Conservation (phyloP, 129 eudicot species). For the Flaveria robusta region DNA sequence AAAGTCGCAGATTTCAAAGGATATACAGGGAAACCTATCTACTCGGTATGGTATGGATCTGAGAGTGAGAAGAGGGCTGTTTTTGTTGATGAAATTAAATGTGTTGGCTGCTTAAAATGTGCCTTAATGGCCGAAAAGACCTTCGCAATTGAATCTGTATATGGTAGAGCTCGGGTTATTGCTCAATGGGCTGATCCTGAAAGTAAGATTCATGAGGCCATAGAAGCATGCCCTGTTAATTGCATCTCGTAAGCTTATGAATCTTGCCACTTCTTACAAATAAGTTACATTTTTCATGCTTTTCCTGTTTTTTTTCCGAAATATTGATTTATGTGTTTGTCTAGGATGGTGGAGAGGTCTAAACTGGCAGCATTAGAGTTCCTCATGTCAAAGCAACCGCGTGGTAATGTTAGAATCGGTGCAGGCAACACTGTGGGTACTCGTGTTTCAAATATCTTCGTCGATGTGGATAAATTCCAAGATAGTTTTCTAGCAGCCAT, state of each 20-base stretch:
- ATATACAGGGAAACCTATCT: constrained; percentile 85
- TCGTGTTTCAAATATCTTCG: constrained; percentile 67
- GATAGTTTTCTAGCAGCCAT: constrained; percentile 48
- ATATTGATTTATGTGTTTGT: neutral
- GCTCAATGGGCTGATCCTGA: constrained; percentile 98
- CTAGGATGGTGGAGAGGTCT: constrained; percentile 84
- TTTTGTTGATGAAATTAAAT: constrained; percentile 84
- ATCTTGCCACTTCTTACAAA: neutral
- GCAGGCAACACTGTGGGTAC: constrained; percentile 74
- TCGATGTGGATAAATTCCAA: constrained; percentile 75
- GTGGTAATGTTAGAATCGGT: constrained; percentile 82
- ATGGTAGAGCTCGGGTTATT: constrained; percentile 93
- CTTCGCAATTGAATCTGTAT: constrained; percentile 78
- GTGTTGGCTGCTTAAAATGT: constrained; percentile 94
- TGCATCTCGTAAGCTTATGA: constrained; percentile 82
- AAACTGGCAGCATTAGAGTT: constrained; percentile 88
- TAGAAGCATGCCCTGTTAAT: constrained; percentile 83
- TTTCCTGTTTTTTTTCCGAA: neutral
- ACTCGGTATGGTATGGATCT: constrained; percentile 78
- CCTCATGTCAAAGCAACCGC: constrained; percentile 91
- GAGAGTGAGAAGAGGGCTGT: constrained; percentile 81
- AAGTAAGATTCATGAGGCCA: constrained; percentile 65
- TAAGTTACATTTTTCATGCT: neutral
- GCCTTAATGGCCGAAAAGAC: constrained; percentile 80
- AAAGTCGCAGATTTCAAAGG: constrained; percentile 70